Conservation (phyloP, 805 yeast species). For the Lachancea waltii region DNA sequence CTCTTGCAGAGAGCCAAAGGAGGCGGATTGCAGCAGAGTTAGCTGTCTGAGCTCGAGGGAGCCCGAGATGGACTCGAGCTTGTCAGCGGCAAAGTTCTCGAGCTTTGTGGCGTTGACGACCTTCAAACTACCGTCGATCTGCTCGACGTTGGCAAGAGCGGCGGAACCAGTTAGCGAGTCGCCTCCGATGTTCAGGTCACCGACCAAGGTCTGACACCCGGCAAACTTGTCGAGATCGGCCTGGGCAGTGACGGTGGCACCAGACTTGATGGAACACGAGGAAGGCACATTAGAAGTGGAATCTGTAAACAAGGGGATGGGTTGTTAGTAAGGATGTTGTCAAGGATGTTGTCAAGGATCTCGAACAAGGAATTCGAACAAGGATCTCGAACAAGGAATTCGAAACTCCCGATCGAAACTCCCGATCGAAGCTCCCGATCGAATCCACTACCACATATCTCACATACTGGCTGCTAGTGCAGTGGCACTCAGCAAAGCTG, state of each 20-base stretch:
- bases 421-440: too few species aligned
- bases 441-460: too few species aligned
- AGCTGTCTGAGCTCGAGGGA: constrained; percentile 53
- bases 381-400: not conserved
- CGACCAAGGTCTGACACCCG: constrained; percentile 72
- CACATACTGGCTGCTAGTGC: constrained; percentile 14
- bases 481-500: constrained; percentile 10
- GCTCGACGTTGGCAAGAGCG: constrained; percentile 67
- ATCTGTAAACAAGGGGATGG: constrained; percentile 30
- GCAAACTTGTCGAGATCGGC: constrained; percentile 67
- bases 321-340: not conserved
- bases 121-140: constrained; percentile 68
- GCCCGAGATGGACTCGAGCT: constrained; percentile 68
- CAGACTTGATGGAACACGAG: constrained; percentile 56
- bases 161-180: constrained; percentile 44
- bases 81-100: constrained; percentile 67
- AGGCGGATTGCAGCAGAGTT: constrained; percentile 59
- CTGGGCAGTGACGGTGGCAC: constrained; percentile 71
- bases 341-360: too few species aligned
- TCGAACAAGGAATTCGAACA: not conserved
- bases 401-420: not conserved
- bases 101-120: constrained; percentile 61
- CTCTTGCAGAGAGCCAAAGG: constrained; percentile 70
- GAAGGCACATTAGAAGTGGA: constrained; percentile 45
- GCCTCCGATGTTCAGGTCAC: constrained; percentile 70